Evolutionary conservation across 352 stramenopile genomes (phyloP).

Genomic region (Halophytophthora polymorphica): DNA sequence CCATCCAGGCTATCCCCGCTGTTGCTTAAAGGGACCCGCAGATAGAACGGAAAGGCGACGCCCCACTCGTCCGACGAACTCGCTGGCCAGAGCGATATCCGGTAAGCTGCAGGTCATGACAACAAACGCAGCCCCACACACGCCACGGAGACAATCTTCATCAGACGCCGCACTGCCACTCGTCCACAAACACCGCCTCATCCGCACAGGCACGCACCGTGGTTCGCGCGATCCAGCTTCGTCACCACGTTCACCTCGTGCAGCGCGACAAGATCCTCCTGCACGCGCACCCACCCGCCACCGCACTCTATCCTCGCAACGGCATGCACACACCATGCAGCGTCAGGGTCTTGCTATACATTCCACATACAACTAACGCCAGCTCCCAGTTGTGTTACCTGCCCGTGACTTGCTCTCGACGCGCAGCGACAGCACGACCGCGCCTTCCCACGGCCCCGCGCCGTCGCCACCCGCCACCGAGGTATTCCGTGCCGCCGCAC

Average conservation of each 20-base stretch:
- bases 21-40: slow-evolving; percentile 11
- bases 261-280: slow-evolving; percentile 10
- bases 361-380: too few species aligned
- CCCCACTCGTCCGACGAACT: slow-evolving; percentile 3
- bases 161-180: not conserved
- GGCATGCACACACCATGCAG: too few species aligned
- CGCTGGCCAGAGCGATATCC: slow-evolving; percentile 15
- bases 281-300: slow-evolving; percentile 14
- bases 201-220: slow-evolving; percentile 10
- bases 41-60: slow-evolving; percentile 18
- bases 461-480: too few species aligned
- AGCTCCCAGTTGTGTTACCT: too few species aligned
- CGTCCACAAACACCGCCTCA: not conserved
- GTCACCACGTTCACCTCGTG: slow-evolving; percentile 19
- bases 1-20: slow-evolving; percentile 3
- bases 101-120: slow-evolving; percentile 11
- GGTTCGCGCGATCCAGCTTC: slow-evolving; percentile 16
- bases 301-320: too few species aligned
- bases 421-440: too few species aligned
- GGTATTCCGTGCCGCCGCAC: too few species aligned
- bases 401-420: too few species aligned
- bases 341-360: too few species aligned
- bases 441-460: too few species aligned
- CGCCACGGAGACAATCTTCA: too few species aligned
- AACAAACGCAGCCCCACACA: not conserved